Base-by-base conservation (phyloP, 2,329 filamentous ascomycete species). In the Didymosphaeria variabile region DNA sequence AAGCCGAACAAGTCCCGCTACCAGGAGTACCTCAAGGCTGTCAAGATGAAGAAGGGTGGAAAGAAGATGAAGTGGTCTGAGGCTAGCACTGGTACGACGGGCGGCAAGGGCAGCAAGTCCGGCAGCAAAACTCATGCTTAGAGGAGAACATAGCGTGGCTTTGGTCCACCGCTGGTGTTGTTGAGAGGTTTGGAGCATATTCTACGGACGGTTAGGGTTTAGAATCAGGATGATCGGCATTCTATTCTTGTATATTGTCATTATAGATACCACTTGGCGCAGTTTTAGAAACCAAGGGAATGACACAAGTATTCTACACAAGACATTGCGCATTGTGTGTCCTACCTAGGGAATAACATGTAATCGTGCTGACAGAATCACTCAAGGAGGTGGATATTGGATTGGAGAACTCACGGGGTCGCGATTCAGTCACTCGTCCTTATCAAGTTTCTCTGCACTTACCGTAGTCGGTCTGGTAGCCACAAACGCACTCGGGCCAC, bases 1-100 rank as follows among this genome's bases (percentile, higher is more conserved):
- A 29, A 26, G 32, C n/a, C 50, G 5, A 29, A 53, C 50, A 40
- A 40, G 19, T 3, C 10, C 2, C 50, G 50, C 17, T 23, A 23
- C 50, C 5, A 17, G 1, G 50, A 40, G 50, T 53, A 53, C 23
- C n/a, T 53, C 6, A 40, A 29, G 34, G 50, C 50, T 15, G 34
- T 38, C 34, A 53, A 53, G 50, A n/a, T 2, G 4, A 40, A 40
- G n/a, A 53, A 42, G 50, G 50, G 19, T 40, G 50, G 50, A 53
- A 53, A 32, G 19, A 53, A 53, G 50, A 53, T 53, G 50, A n/a
- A 13, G 50, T 42, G 50, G 50, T 53, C 50, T 9, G 34, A 42
- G 15, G 36, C 23, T 31, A 44, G 6, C 38, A 31, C 51, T 44
- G 23, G 51, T 13, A 29, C 36, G 15, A 44, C 29, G 23, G 51